Evolutionary conservation across 2,329 filamentous ascomycete species (phyloP).

Genomic region (Macrophomina pseudophaseolina): DNA sequence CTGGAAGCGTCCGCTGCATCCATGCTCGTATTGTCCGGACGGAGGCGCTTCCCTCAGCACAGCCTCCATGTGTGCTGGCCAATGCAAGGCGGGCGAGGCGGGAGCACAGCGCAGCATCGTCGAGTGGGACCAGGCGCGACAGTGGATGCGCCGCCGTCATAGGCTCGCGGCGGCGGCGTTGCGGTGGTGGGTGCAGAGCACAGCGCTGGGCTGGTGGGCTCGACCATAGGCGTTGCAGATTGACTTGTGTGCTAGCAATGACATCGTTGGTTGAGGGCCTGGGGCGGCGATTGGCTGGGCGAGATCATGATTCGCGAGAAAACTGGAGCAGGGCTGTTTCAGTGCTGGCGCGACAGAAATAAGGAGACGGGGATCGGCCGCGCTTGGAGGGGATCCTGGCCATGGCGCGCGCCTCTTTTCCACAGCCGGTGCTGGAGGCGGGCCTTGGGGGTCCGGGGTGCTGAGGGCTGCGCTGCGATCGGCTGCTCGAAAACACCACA

Average conservation of each 20-base stretch:
- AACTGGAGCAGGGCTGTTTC: slow-evolving; percentile 20
- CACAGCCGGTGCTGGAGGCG: slow-evolving; percentile 15
- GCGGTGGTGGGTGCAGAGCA: neutral
- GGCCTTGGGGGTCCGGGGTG: slow-evolving; percentile 20
- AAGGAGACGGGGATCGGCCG: slow-evolving; percentile 22
- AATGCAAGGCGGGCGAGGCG: neutral
- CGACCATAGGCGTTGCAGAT: slow-evolving; percentile 19
- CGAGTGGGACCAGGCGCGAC: neutral
- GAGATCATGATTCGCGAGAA: slow-evolving; percentile 24
- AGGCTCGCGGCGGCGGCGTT: slow-evolving; percentile 10
- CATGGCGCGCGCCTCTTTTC: slow-evolving; percentile 16
- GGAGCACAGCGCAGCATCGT: neutral
- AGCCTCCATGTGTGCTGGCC: slow-evolving; percentile 6
- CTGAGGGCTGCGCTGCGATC: slow-evolving; percentile 5
- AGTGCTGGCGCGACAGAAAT: slow-evolving; percentile 22
- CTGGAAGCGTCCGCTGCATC: neutral
- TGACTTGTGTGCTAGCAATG: slow-evolving; percentile 17
- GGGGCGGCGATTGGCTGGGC: slow-evolving; percentile 4
- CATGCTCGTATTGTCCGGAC: slow-evolving; percentile 11
- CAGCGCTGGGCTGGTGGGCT: slow-evolving; percentile 1
- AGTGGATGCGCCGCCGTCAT: neutral
- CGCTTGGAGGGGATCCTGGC: slow-evolving; percentile 15
- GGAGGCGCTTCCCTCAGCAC: slow-evolving; percentile 11
- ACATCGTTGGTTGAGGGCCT: slow-evolving; percentile 2
- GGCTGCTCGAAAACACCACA: slow-evolving; percentile 20